Base-by-base conservation (phyloP, 1,284 basidiomycete genomes). In the Ceratobasidium sp. region DNA sequence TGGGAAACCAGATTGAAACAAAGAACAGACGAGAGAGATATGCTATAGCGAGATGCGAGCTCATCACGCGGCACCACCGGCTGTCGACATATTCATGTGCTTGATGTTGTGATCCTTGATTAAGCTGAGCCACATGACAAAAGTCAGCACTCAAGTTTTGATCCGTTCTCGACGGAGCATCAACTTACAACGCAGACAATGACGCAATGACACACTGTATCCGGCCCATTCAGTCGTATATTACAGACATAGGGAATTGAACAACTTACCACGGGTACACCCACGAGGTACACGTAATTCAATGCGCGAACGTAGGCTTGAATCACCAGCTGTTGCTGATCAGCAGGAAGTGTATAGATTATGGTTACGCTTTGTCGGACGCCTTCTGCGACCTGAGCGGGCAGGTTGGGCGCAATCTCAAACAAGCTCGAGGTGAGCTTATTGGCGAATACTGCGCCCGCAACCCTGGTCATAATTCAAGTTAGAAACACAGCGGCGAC, bases 261-360 rank as follows among this genome's bases (percentile, higher is more conserved):
- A 6, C 42, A 15, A 32, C 58, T 64, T 52, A 64, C 76, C 43
- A 77, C 77, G 1, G 79, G 77, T 29, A 82, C 80, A 32, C 80
- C 78, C 29, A 82, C 79, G 38, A 83, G 75, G 70, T 80, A 82
- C 15, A 77, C 76, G 60, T 74, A 72, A 49, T 69, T 71, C 65
- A 82, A 77, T 17, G 79, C 79, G 20, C 74, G 73, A 27, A 80
- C 76, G 74, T 83, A 83, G 3, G 81, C 80, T 22, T 79, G 76
- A 58, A 82, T 78, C 62, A 81, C 78, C 1, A 74, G 72, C 1
- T 73, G 70, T 65, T 77, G 77, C n/a, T 78, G 68, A 4, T 75
- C 77, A 0, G 60, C 70, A 0, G 78, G 72, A 6, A 78, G 69
- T 17, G 70, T 72, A 35, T 53, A 72, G 68, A 71, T 73, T 52